phyloP scores from a whole-genome alignment of 2,329 filamentous ascomycete species.

The Paramyrothecium roridum region DNA sequence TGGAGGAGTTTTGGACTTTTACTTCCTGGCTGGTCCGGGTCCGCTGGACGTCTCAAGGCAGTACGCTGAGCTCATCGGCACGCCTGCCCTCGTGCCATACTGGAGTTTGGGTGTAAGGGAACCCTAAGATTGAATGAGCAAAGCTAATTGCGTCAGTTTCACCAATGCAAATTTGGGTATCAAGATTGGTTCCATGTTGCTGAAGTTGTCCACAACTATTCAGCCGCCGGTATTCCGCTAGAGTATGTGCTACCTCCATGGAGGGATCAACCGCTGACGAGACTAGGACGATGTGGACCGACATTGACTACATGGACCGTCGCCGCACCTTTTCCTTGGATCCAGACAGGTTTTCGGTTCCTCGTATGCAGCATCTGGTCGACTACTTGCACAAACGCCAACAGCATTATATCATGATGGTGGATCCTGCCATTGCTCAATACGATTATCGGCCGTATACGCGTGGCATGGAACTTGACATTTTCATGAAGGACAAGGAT shows the following conservation, averaged over 20 bases:
- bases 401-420: conserved; percentile 72
- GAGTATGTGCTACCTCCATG: conserved; percentile 30
- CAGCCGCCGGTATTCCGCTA: conserved; percentile 58
- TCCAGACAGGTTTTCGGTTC: conserved; percentile 56
- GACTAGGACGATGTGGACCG: conserved; percentile 30
- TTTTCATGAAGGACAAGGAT: conserved; percentile 47
- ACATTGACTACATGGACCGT: conserved; percentile 27
- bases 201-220: conserved; percentile 65
- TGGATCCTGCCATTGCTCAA: conserved; percentile 65
- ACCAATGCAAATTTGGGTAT: conserved; percentile 62
- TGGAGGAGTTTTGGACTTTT: conserved; percentile 71
- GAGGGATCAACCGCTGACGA: background rate
- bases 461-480: conserved; percentile 36
- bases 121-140: background rate
- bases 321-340: conserved; percentile 53
- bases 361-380: conserved; percentile 61
- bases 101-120: conserved; percentile 48
- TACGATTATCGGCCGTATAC: conserved; percentile 41
- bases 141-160: conserved; percentile 22
- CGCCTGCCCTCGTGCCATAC: conserved; percentile 59
- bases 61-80: conserved; percentile 52
- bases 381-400: conserved; percentile 60
- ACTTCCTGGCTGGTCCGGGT: conserved; percentile 57
- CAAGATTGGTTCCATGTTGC: conserved; percentile 60
- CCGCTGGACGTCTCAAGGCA: conserved; percentile 55